phyloP scores from a whole-genome alignment of 2,329 filamentous ascomycete genomes.

The Ophiognomonia clavigignenti-juglandacearum region DNA sequence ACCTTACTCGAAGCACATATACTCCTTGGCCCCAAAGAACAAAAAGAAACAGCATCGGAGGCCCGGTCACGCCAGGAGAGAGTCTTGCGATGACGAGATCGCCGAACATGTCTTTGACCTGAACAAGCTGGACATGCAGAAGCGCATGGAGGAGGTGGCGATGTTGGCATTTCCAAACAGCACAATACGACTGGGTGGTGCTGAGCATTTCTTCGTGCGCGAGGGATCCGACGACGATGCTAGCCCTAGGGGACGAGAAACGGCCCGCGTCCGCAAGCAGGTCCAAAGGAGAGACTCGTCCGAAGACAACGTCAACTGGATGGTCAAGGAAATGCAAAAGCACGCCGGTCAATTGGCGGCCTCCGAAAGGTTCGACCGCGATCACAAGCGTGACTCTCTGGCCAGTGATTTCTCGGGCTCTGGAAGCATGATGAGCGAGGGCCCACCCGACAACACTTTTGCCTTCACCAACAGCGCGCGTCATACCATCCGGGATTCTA shows the following conservation, averaged over 20 bases:
- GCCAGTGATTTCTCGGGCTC: slow-evolving; percentile 14
- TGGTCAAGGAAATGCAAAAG: slow-evolving; percentile 74
- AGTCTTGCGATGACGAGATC: slow-evolving; percentile 71
- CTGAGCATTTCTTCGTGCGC: slow-evolving; percentile 66
- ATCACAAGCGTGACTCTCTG: slow-evolving; percentile 4
- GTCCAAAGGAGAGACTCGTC: slow-evolving; percentile 53
- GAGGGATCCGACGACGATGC: slow-evolving; percentile 57
- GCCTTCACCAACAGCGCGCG: slow-evolving; percentile 26
- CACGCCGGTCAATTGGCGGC: slow-evolving; percentile 62
- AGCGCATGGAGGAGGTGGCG: slow-evolving; percentile 72
- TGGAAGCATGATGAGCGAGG: slow-evolving; percentile 29
- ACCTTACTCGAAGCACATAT: slow-evolving; percentile 58
- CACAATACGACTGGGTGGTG: slow-evolving; percentile 62
- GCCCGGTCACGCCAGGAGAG: slow-evolving; percentile 47
- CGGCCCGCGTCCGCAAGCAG: slow-evolving; percentile 21
- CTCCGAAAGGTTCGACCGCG: slow-evolving; percentile 28
- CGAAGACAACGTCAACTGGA: slow-evolving; percentile 62
- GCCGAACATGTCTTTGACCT: slow-evolving; percentile 74
- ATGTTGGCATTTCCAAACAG: slow-evolving; percentile 74
- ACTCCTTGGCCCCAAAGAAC: slow-evolving; percentile 43
- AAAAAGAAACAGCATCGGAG: slow-evolving; percentile 36
- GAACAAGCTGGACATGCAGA: slow-evolving; percentile 74
- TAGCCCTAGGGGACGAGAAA: slow-evolving; percentile 30
- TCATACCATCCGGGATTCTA: slow-evolving; percentile 18
- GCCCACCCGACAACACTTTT: slow-evolving; percentile 30